phyloP scores from a whole-genome alignment of 169 alveolate species.

The Plasmodium malariae region DNA sequence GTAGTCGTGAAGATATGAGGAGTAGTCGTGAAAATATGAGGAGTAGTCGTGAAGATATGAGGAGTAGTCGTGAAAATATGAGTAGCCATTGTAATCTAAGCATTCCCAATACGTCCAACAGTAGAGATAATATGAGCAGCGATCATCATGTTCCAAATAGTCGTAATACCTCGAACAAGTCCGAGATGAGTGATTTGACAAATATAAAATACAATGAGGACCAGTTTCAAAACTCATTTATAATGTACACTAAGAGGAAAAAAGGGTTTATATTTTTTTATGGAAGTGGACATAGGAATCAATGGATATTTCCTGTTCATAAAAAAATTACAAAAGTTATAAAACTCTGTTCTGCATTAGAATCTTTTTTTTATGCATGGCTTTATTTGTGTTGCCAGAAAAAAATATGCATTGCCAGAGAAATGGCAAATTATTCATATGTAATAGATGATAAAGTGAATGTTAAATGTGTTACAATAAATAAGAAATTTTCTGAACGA shows the following conservation, averaged over 20 bases:
- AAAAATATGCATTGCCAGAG: conserved; percentile 51
- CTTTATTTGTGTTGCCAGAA: conserved; percentile 74
- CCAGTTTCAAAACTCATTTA: conserved; percentile 37
- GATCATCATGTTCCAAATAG: no score
- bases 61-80: no score
- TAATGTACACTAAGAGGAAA: conserved; percentile 47
- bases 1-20: no score
- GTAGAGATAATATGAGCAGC: no score
- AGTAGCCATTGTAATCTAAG: no score
- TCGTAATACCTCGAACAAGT: not conserved
- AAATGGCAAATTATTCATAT: conserved; percentile 48
- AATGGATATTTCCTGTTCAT: conserved; percentile 80
- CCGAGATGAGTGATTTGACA: conserved; percentile 34
- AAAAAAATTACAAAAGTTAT: conserved; percentile 66
- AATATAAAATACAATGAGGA: conserved; percentile 28
- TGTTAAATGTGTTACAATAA: conserved; percentile 9
- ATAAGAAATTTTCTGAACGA: conserved; percentile 22
- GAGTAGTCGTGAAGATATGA: no score
- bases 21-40: no score
- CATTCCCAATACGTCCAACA: no score
- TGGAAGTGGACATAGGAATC: conserved; percentile 85
- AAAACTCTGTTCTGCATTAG: conserved; percentile 78
- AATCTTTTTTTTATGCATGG: conserved; percentile 83
- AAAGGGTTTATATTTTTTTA: conserved; percentile 69
- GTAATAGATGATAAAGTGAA: conserved; percentile 73